These are phyloP conservation scores for Sporisorium iseilematis-ciliati DNA, from an alignment of 1,284 basidiomycete species.

Conservation along the genomic window DNA sequence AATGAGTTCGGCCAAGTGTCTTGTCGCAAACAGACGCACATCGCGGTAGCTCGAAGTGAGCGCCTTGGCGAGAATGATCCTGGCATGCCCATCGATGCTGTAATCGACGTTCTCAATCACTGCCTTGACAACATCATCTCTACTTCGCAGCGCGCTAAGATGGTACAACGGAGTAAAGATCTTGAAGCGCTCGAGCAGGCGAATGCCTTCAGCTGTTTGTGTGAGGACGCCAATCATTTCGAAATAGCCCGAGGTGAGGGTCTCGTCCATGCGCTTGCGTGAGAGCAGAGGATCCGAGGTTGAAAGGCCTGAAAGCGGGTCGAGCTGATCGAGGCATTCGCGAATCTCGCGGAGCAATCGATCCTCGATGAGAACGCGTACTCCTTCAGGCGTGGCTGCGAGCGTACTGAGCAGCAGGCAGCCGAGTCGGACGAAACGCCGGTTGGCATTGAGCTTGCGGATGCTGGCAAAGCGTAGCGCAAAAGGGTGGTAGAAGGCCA, in stretches of 20 bases:
- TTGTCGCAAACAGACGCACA: constrained; percentile 84
- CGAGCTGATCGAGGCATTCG: constrained; percentile 89
- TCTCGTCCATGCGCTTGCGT: constrained; percentile 82
- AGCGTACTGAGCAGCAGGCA: constrained; percentile 86
- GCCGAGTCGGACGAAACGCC: constrained; percentile 57
- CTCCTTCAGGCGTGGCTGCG: constrained; percentile 84
- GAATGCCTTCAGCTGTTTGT: constrained; percentile 86
- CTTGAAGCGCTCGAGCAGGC: constrained; percentile 88
- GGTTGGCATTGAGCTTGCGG: constrained; percentile 75
- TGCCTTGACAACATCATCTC: constrained; percentile 90
- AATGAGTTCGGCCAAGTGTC: constrained; percentile 78
- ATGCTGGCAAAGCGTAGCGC: constrained; percentile 84
- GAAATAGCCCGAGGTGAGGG: constrained; percentile 90
- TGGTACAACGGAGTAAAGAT: constrained; percentile 96
- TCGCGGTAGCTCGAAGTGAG: constrained; percentile 74
- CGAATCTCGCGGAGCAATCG: constrained; percentile 86
- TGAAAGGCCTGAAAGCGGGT: constrained; percentile 76
- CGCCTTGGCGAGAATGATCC: constrained; percentile 85
- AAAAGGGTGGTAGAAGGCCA: constrained; percentile 93
- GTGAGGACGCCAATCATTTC: constrained; percentile 94
- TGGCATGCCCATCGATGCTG: constrained; percentile 57
- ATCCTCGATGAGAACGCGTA: constrained; percentile 87
- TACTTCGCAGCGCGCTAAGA: constrained; percentile 85
- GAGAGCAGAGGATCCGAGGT: constrained; percentile 81
- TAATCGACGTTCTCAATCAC: constrained; percentile 89